Conservation (phyloP, 768 basidiomycete species). For the Panellus pusillus region DNA sequence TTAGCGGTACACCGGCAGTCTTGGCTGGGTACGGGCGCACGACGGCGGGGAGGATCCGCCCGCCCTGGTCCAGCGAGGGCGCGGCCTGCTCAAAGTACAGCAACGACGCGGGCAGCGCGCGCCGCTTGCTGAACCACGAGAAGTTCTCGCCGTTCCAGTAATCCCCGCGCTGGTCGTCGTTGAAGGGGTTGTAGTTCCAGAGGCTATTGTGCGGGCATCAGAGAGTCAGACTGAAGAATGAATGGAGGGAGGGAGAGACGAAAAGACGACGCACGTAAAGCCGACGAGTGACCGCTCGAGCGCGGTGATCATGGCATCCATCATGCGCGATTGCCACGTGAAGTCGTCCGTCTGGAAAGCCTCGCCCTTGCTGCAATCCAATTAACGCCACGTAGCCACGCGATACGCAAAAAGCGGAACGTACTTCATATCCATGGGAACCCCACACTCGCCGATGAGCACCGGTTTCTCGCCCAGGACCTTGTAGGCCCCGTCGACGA, state of each 20-base stretch:
- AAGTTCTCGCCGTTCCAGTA: slow-evolving; percentile 98
- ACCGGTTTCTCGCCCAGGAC: slow-evolving; percentile 81
- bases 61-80: slow-evolving; percentile 80
- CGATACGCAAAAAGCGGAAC: slow-evolving; percentile 26
- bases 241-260: background rate
- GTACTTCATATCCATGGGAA: slow-evolving; percentile 98
- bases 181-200: slow-evolving; percentile 94
- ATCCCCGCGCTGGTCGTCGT: slow-evolving; percentile 78
- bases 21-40: slow-evolving; percentile 93
- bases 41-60: slow-evolving; percentile 70
- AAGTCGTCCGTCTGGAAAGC: slow-evolving; percentile 77
- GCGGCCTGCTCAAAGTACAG: slow-evolving; percentile 61
- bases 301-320: slow-evolving; percentile 89
- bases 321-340: slow-evolving; percentile 84
- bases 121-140: slow-evolving; percentile 80
- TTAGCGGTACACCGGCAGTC: slow-evolving; percentile 79
- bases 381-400: background rate
- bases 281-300: slow-evolving; percentile 76
- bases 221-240: too few relatives aligned
- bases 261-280: slow-evolving; percentile 71
- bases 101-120: slow-evolving; percentile 55
- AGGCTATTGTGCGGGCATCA: slow-evolving; percentile 46
- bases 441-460: slow-evolving; percentile 88
- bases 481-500: slow-evolving; percentile 67
- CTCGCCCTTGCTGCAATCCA: slow-evolving; percentile 54